Percentiles rank a stretch among this genome's conserved stretches.
phyloP scores from a whole-genome alignment of 2,329 filamentous ascomycete genomes.

The Lasiodiplodia hormozganensis region DNA sequence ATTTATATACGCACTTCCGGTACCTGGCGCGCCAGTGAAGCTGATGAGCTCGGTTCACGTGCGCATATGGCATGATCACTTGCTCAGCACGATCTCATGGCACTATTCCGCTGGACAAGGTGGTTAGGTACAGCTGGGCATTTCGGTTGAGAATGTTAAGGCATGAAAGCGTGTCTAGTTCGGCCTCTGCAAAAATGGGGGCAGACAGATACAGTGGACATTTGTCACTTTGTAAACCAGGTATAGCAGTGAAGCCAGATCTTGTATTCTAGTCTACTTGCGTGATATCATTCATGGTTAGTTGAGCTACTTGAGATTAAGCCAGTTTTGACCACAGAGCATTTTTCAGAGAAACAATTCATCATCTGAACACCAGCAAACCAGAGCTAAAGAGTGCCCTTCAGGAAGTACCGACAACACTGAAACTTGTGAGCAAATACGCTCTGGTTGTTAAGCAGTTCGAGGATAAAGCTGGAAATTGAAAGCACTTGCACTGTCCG shows the following conservation, averaged over 20 bases:
- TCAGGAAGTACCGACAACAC: too few relatives aligned
- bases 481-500: too few relatives aligned
- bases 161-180: not conserved
- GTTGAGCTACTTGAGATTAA: not conserved
- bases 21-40: not conserved
- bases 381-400: too few relatives aligned
- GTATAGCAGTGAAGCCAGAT: not conserved
- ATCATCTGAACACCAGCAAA: not conserved
- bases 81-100: not conserved
- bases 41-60: not conserved
- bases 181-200: not conserved
- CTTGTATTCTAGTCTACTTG: not conserved
- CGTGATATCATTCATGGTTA: not conserved
- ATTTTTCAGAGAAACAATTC: not conserved
- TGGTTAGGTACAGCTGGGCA: not conserved
- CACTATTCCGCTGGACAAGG: not conserved
- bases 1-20: not conserved
- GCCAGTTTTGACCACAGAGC: not conserved
- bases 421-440: too few relatives aligned
- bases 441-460: too few relatives aligned
- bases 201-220: not conserved
- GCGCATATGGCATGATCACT: not conserved
- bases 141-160: not conserved
- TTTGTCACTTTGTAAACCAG: not conserved
- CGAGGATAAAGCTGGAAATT: too few relatives aligned